Evolutionary conservation across 2,329 filamentous ascomycete species (phyloP).

Genomic region (Penicillium sp.): DNA sequence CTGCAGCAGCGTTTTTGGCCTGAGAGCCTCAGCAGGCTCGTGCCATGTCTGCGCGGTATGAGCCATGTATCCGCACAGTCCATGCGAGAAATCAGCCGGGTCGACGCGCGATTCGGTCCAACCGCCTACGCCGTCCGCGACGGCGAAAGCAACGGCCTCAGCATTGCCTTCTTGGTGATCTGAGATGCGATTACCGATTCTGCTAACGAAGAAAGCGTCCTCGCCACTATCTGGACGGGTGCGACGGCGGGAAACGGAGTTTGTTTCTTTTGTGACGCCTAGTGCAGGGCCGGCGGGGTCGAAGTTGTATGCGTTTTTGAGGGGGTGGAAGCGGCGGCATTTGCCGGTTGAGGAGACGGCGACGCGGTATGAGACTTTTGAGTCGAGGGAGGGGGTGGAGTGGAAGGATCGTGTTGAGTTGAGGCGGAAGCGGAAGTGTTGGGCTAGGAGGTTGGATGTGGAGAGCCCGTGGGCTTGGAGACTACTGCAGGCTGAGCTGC

Average conservation of each 20-base stretch:
- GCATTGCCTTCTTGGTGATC: conserved; percentile 49
- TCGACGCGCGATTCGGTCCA: conserved; percentile 93
- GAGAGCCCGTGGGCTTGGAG: conserved; percentile 28
- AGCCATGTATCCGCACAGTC: conserved; percentile 91
- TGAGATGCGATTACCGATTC: conserved; percentile 57
- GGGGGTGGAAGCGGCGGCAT: conserved; percentile 66
- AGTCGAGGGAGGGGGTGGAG: conserved; percentile 23
- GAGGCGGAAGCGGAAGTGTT: neutral
- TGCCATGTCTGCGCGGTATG: conserved; percentile 65
- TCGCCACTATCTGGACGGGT: conserved; percentile 79
- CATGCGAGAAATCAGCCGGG: conserved; percentile 92
- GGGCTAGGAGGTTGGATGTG: conserved; percentile 17
- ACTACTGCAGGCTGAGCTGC: conserved; percentile 37
- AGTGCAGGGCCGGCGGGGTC: conserved; percentile 52
- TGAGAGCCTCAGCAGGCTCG: conserved; percentile 41
- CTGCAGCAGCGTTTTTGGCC: conserved; percentile 74
- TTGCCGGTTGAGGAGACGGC: conserved; percentile 77
- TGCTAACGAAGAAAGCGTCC: conserved; percentile 91
- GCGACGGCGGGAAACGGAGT: conserved; percentile 59
- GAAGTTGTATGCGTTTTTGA: conserved; percentile 72
- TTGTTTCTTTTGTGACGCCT: conserved; percentile 37
- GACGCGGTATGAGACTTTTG: conserved; percentile 64
- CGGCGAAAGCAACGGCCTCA: conserved; percentile 70
- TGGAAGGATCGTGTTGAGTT: neutral
- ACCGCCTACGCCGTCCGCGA: conserved; percentile 93